Percentiles rank a stretch among this genome's conserved stretches.
phyloP scores from a whole-genome alignment of 2,329 filamentous ascomycete genomes.

The Penicillium crustosum region DNA sequence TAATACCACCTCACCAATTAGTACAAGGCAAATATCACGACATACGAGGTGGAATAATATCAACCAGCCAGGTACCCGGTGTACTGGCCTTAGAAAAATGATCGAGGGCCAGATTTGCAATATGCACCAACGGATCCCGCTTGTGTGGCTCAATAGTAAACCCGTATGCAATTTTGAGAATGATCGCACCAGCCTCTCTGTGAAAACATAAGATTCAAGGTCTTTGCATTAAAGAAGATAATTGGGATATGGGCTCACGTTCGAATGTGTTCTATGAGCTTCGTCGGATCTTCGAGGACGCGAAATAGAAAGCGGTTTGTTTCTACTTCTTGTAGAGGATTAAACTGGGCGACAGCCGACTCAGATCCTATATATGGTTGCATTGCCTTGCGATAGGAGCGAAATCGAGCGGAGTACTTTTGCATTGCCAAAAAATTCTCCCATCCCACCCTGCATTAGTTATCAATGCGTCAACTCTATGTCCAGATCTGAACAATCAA shows the following conservation, averaged over 20 bases:
- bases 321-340: conserved; percentile 48
- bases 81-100: no score
- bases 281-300: conserved; percentile 41
- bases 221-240: neutral
- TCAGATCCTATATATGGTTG: conserved; percentile 49
- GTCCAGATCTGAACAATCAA: neutral
- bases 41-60: conserved; percentile 25
- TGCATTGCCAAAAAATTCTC: conserved; percentile 37
- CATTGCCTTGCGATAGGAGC: conserved; percentile 48
- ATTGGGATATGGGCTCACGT: conserved; percentile 33
- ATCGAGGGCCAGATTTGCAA: no score
- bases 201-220: neutral
- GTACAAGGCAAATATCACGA: neutral
- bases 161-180: no score
- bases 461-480: neutral
- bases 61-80: no score
- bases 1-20: neutral
- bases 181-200: conserved; percentile 5
- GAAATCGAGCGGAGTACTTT: conserved; percentile 41
- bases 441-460: conserved; percentile 39
- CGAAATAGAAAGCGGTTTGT: conserved; percentile 47
- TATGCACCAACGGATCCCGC: no score
- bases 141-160: no score
- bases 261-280: conserved; percentile 44
- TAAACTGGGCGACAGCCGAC: conserved; percentile 39